These are phyloP conservation scores for Echinosophora koreensis DNA, from an alignment of 306 rosid genomes.

Conservation along the genomic window DNA sequence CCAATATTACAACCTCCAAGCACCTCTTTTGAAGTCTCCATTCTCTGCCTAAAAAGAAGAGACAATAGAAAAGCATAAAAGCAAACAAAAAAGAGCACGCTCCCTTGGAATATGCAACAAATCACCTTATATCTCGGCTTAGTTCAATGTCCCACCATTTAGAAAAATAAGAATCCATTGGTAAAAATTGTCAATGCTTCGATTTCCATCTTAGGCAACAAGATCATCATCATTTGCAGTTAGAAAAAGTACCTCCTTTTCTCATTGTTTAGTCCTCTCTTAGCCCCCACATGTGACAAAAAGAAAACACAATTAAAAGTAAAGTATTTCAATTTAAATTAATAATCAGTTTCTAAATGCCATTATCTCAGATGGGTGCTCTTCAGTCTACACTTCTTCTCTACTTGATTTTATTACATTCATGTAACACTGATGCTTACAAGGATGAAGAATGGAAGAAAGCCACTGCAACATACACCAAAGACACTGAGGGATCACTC, in stretches of 20 bases:
- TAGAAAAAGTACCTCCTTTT: conserved; percentile 38
- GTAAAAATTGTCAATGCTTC: conserved; percentile 53
- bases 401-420: conserved; percentile 60
- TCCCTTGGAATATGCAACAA: conserved; percentile 51
- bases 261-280: conserved; percentile 45
- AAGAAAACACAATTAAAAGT: conserved; percentile 29
- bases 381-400: conserved; percentile 63
- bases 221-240: conserved; percentile 48
- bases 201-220: conserved; percentile 45
- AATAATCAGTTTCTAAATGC: conserved; percentile 48
- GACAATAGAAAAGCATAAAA: conserved; percentile 40
- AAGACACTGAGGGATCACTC: conserved; percentile 80
- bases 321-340: conserved; percentile 39
- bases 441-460: conserved; percentile 75
- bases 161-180: conserved; percentile 49
- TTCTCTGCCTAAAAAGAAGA: conserved; percentile 61
- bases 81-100: conserved; percentile 43
- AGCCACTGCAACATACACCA: conserved; percentile 88
- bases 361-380: conserved; percentile 65
- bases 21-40: conserved; percentile 43
- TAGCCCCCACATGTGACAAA: conserved; percentile 48
- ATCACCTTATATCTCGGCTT: conserved; percentile 56
- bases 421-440: conserved; percentile 52
- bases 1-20: conserved; percentile 52
- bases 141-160: conserved; percentile 61